These are phyloP conservation scores for Steccherinum ochraceum DNA, from an alignment of 768 basidiomycete species.

Conservation along the genomic window DNA sequence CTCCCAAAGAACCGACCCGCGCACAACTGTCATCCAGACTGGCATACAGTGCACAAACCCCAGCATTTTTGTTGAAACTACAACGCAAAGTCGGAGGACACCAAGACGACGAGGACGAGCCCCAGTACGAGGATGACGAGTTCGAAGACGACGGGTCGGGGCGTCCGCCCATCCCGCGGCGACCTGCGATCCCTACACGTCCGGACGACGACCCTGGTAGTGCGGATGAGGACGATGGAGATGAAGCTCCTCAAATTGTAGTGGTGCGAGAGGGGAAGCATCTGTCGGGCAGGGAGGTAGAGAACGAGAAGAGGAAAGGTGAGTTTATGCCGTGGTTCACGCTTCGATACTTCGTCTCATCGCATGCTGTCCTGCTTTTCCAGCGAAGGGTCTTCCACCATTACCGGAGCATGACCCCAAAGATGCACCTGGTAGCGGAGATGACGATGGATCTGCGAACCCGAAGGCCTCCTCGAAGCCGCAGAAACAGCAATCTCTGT, in stretches of 20 bases:
- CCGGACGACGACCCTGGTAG: slow-evolving; percentile 66
- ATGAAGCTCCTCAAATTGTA: slow-evolving; percentile 86
- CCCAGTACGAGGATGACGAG: slow-evolving; percentile 41
- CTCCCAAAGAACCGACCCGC: slow-evolving; percentile 56
- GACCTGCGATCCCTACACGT: slow-evolving; percentile 67
- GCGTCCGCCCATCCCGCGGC: slow-evolving; percentile 65
- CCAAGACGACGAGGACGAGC: slow-evolving; percentile 33
- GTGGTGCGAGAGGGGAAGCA: slow-evolving; percentile 88
- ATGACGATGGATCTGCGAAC: not conserved
- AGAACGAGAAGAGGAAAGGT: slow-evolving; percentile 75
- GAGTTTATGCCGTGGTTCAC: slow-evolving; percentile 10
- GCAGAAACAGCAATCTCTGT: slow-evolving; percentile 21
- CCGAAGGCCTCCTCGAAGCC: slow-evolving; percentile 8
- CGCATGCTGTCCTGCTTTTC: not conserved
- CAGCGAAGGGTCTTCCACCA: slow-evolving; percentile 58
- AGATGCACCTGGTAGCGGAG: not conserved
- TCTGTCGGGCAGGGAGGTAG: slow-evolving; percentile 68
- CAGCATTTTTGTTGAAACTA: slow-evolving; percentile 60
- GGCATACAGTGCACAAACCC: slow-evolving; percentile 53
- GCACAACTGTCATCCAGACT: slow-evolving; percentile 70
- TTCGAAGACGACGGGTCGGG: slow-evolving; percentile 65
- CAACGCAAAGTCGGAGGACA: slow-evolving; percentile 56
- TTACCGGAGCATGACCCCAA: slow-evolving; percentile 31
- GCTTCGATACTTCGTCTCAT: not conserved
- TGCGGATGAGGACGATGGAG: slow-evolving; percentile 53